phyloP scores from a whole-genome alignment of 1,284 basidiomycete genomes.

The Bjerkandera adusta region DNA sequence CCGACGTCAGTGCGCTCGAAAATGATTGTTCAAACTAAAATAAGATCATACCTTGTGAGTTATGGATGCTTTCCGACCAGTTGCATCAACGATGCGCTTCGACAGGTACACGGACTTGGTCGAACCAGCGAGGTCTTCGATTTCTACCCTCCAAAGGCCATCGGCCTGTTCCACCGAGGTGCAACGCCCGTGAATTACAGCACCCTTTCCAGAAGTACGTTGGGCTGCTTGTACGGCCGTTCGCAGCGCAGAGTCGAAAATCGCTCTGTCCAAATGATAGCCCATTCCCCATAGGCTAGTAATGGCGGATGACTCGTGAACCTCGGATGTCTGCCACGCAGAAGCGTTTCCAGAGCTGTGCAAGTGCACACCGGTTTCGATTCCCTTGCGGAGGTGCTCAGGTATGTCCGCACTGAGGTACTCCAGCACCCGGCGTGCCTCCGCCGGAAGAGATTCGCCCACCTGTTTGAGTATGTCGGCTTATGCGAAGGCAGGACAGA shows the following conservation, averaged over 20 bases:
- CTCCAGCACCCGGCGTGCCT: slow-evolving; percentile 24
- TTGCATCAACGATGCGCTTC: slow-evolving; percentile 34
- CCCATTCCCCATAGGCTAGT: slow-evolving; percentile 33
- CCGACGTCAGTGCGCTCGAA: too few relatives aligned
- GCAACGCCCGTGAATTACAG: slow-evolving; percentile 6
- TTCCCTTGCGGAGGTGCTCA: slow-evolving; percentile 4
- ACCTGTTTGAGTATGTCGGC: slow-evolving; percentile 23
- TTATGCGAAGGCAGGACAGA: not conserved
- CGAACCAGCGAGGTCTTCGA: not conserved
- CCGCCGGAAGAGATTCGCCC: slow-evolving; percentile 34
- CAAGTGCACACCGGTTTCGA: slow-evolving; percentile 14
- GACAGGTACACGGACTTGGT: slow-evolving; percentile 12
- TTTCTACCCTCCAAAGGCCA: not conserved
- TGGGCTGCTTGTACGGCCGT: slow-evolving; percentile 8
- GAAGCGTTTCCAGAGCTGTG: slow-evolving; percentile 34
- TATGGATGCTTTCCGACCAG: slow-evolving; percentile 33
- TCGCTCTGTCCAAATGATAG: slow-evolving; percentile 33
- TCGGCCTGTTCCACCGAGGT: not conserved
- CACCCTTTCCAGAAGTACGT: slow-evolving; percentile 13
- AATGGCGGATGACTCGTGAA: slow-evolving; percentile 31
- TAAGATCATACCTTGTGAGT: slow-evolving; percentile 27
- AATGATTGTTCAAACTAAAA: not conserved
- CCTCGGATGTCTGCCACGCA: slow-evolving; percentile 25
- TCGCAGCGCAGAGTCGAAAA: slow-evolving; percentile 32
- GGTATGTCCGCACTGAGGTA: slow-evolving; percentile 19